These are phyloP conservation scores for Smittium culicis DNA, from an alignment of 371 early-diverging fungal species.

Conservation along the genomic window DNA sequence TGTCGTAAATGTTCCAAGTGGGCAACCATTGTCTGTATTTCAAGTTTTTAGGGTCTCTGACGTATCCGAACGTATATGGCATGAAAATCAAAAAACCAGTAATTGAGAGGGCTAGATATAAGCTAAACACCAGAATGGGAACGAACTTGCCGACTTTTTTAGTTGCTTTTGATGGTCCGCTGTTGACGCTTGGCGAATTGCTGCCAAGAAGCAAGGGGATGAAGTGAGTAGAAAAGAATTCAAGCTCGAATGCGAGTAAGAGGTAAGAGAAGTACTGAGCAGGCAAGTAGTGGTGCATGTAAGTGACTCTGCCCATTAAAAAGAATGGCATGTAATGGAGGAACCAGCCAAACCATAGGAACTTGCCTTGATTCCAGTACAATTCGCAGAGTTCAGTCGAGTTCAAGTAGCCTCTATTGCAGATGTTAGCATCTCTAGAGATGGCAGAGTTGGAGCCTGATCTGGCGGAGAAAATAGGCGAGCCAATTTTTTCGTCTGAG, in stretches of 20 bases:
- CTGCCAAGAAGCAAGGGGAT: conserved; percentile 30
- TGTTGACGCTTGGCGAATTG: neutral
- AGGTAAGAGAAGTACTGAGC: conserved; percentile 91
- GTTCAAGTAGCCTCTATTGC: conserved; percentile 50
- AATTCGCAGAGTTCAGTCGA: no score
- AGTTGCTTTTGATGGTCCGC: neutral
- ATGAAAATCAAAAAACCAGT: conserved; percentile 58
- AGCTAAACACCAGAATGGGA: no score
- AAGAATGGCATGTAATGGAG: conserved; percentile 96
- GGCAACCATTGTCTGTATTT: conserved; percentile 38
- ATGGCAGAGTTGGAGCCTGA: neutral
- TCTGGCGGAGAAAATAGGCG: neutral
- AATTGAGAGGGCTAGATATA: conserved; percentile 30
- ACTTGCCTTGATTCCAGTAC: conserved; percentile 57
- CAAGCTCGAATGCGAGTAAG: conserved; percentile 55
- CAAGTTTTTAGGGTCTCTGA: conserved; percentile 45
- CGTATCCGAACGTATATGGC: conserved; percentile 71
- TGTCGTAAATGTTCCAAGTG: conserved; percentile 42
- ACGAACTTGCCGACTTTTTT: neutral
- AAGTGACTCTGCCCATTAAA: conserved; percentile 95
- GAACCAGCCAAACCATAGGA: conserved; percentile 80
- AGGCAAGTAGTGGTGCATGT: conserved; percentile 98
- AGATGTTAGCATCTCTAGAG: conserved; percentile 48
- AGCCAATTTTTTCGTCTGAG: no score
- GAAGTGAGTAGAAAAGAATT: conserved; percentile 38